Base-by-base conservation (phyloP, 2,329 filamentous ascomycete species). In the Fusarium guadeloupense region DNA sequence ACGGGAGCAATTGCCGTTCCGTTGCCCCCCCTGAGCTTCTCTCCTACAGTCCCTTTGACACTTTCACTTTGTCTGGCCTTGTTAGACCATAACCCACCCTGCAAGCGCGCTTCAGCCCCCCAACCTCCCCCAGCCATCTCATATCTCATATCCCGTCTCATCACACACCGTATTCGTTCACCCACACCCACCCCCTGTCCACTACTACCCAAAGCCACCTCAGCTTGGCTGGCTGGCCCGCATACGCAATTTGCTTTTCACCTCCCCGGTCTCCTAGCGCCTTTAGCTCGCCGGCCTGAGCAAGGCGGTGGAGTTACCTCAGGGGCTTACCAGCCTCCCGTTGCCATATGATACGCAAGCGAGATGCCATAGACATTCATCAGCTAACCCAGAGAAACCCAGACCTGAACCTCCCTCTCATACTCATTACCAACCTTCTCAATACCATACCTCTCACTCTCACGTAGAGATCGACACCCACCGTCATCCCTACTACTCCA, bases 381-480 rank as follows among this genome's bases (percentile, higher is more conserved):
- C 68, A 66, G 66, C 70, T 70, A 73, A 70, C 70, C 56, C 63
- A 66, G 64, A 63, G 55, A 66, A 62, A 64, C 55, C 55, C 66
- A 75, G 74, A 70, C 71, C 74, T 69, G 65, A 70, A 72, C 77
- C 71, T 71, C 69, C 68, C 66, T 71, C 72, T 66, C 71, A 79
- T 71, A 71, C 72, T 66, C 71, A 79, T 71, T 87, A 86, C 55
- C 54, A 50, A 71, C 69, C 68, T 66, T 70, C 72, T 63, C 69
- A 79, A 70, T 87, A 85, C 80, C 80, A 83, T 72, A 85, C 68
- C 57, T 70, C 68, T 70, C 68, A 89, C 76, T 83, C 85, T 76
- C 85, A 86, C 75, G 78, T 91, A 76, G 85, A 91, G 78, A 80
- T 88, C 73, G 83, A 90, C 76, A 72, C 71, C 64, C 81, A 81